A percentile compares a stretch with the other conserved stretches of the same genome.
Conservation (phyloP, 2,329 filamentous ascomycete species). For the Apiospora hydei region DNA sequence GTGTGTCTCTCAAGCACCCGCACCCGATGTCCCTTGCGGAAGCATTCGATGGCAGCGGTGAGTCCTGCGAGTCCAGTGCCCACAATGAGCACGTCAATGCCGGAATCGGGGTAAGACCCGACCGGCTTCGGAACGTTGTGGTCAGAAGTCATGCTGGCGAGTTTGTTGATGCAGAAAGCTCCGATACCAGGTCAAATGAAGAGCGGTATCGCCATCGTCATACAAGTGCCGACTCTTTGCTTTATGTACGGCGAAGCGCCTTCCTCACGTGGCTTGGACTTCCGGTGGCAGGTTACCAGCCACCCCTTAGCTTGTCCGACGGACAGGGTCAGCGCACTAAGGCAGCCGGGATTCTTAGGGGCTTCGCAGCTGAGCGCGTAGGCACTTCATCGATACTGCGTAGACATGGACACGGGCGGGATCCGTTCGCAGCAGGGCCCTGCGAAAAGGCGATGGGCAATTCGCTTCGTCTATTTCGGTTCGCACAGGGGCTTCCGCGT, state of each 20-base stretch:
- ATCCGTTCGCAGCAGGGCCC: not conserved
- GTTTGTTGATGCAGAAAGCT: not conserved
- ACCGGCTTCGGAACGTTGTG: constrained; percentile 43
- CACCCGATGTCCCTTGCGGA: constrained; percentile 19
- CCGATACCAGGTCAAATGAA: not conserved
- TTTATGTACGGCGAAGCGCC: not conserved
- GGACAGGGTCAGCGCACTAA: not conserved
- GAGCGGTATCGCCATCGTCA: not conserved
- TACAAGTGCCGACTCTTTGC: not conserved
- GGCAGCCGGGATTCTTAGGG: not conserved
- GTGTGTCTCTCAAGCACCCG: constrained; percentile 20
- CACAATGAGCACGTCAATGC: constrained; percentile 25
- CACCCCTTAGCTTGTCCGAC: not conserved
- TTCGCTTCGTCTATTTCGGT: not conserved
- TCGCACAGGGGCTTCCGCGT: not conserved
- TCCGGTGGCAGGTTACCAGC: not conserved
- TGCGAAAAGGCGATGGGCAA: not conserved
- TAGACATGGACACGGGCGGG: not conserved
- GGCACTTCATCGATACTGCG: not conserved
- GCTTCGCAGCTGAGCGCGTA: not conserved
- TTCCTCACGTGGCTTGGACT: not conserved
- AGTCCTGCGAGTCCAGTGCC: constrained; percentile 25
- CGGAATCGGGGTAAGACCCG: constrained; percentile 50
- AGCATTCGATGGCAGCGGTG: constrained; percentile 22
- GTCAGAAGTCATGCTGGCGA: not conserved